These are phyloP conservation scores for Daedalea quercina DNA, from an alignment of 768 basidiomycete species.

Conservation along the genomic window DNA sequence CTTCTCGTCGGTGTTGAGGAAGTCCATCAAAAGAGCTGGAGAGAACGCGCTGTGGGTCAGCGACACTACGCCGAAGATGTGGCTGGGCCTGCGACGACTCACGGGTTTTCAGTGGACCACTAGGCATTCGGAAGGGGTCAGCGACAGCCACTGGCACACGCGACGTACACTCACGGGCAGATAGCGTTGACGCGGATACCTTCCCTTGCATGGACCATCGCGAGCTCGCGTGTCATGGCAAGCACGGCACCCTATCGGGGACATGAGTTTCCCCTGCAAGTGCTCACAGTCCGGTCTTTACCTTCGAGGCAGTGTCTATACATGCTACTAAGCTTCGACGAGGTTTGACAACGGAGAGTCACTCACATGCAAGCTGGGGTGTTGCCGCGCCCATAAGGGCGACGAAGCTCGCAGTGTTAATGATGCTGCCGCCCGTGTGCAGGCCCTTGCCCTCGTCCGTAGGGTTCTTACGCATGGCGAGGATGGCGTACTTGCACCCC, in stretches of 20 bases:
- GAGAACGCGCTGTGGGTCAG: background rate
- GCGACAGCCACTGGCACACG: conserved; percentile 4
- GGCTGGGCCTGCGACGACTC: conserved; percentile 23
- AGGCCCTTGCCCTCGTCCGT: conserved; percentile 77
- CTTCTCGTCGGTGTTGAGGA: conserved; percentile 95
- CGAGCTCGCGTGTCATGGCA: conserved; percentile 95
- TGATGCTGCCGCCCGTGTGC: conserved; percentile 82
- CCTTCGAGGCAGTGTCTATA: conserved; percentile 92
- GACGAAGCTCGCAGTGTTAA: conserved; percentile 98
- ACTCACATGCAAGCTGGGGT: conserved; percentile 93
- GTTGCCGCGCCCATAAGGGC: conserved; percentile 95
- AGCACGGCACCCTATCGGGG: conserved; percentile 82
- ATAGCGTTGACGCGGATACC: conserved; percentile 94
- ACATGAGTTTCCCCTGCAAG: background rate
- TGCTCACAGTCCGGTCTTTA: conserved; percentile 16
- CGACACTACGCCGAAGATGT: background rate
- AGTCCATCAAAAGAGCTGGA: conserved; percentile 95
- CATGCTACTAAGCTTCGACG: background rate
- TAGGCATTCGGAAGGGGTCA: conserved; percentile 24
- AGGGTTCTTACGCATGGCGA: conserved; percentile 92
- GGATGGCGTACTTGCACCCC: conserved; percentile 96
- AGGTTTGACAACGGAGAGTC: background rate
- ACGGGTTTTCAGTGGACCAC: conserved; percentile 95
- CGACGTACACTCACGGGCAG: conserved; percentile 70
- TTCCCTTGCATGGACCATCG: conserved; percentile 96